Base-by-base conservation (phyloP, 1,284 basidiomycete genomes). In the Pseudomicrostroma phylloplanum region DNA sequence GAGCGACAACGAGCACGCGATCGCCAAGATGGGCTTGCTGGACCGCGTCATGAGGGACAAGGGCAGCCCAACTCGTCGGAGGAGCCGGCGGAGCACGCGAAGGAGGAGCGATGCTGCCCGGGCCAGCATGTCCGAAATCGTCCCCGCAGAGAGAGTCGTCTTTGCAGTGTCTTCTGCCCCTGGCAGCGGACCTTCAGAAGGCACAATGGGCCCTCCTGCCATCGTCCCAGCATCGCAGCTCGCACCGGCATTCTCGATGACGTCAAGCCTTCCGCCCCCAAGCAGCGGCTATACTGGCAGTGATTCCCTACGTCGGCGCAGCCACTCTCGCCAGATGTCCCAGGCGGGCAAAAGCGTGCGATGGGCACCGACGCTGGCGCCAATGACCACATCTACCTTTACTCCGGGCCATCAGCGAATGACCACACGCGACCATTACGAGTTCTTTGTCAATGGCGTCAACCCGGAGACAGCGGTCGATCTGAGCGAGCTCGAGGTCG, bases 21-120 rank as follows among this genome's bases (percentile, higher is more conserved):
- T 76, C 67, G 71, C 72, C 59, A 62, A 67, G 19, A 68, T 76
- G 49, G 71, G 67, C 65, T 66, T 77, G 39, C 63, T 77, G 55
- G 75, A 77, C 59, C 73, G 72, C 55, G 60, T 77, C 61, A 77
- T 77, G 75, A 59, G 70, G 21, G 66, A 67, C 59, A 69, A 76
- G 54, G 68, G 65, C 23, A 77, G 75, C 58, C 75, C 75, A 15
- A 60, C 69, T 25, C 68, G 75, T 2, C 67, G 69, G 8, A 66
- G 73, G 36, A 69, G 68, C 43, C 71, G 74, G 39, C 69, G 70
- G 26, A 76, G 73, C 62, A 66, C 59, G 12, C 64, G 68, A n/a
- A 68, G 68, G 39, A 68, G 65, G 43, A 46, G 64, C 58, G 64
- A 39, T 40, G 60, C 23, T 25, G 8, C 23, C 54, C 40, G 55